Conservation (phyloP, 768 basidiomycete species). For the Lactarius quietus region DNA sequence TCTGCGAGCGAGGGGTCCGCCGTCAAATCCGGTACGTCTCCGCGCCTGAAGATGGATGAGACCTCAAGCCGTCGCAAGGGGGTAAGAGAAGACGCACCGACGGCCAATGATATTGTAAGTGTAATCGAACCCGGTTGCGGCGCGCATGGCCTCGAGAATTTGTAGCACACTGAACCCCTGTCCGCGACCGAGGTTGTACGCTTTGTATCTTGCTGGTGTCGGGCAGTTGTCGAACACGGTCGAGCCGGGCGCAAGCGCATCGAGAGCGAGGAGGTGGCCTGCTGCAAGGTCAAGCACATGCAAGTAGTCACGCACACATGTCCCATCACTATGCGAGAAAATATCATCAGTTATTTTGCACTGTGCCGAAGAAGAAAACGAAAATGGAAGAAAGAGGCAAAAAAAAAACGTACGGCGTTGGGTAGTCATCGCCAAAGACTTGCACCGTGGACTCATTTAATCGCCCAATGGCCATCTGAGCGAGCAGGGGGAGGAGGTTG, state of each 20-base stretch:
- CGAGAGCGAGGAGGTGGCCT: slow-evolving; percentile 88
- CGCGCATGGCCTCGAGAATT: slow-evolving; percentile 92
- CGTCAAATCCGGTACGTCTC: slow-evolving; percentile 95
- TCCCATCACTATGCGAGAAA: slow-evolving; percentile 66
- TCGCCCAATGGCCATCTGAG: slow-evolving; percentile 92
- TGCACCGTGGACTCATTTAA: slow-evolving; percentile 56
- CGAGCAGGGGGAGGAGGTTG: slow-evolving; percentile 89
- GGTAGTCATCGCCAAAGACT: slow-evolving; percentile 97
- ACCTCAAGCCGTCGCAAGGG: not conserved
- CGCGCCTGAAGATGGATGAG: slow-evolving; percentile 49
- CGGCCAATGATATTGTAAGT: slow-evolving; percentile 87
- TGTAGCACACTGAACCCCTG: slow-evolving; percentile 89
- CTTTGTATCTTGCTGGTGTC: slow-evolving; percentile 68
- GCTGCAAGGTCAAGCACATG: slow-evolving; percentile 93
- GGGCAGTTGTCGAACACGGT: slow-evolving; percentile 55
- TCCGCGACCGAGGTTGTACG: slow-evolving; percentile 96
- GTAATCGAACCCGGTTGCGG: slow-evolving; percentile 85
- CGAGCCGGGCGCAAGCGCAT: slow-evolving; percentile 66
- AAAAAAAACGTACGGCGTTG: slow-evolving; percentile 64
- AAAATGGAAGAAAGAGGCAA: not conserved
- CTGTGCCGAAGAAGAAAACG: not conserved
- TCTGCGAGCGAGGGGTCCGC: slow-evolving; percentile 91
- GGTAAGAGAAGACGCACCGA: slow-evolving; percentile 52
- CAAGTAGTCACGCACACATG: slow-evolving; percentile 95
- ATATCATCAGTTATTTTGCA: not conserved